Evolutionary conservation across 345 rosid genomes (phyloP), one percentile per base, ranked within the genome.

Genomic region (Camelina laxa): DNA sequence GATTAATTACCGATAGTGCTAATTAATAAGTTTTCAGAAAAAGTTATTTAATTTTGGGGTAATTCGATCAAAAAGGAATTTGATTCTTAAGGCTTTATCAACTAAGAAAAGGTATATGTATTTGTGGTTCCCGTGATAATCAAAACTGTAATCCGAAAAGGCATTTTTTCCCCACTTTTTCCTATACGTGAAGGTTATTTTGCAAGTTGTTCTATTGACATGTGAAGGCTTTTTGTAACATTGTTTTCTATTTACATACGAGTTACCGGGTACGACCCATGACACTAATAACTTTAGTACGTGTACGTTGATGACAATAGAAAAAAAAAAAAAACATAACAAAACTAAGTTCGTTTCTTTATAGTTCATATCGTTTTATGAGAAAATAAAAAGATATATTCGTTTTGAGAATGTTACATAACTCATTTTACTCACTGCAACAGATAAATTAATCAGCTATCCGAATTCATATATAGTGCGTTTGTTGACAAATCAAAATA

Each of bases 401-500:
- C 65, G 58, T 64, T 56, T 60, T 42, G n/a, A 15, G 73, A 67
- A 50, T 49, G n/a, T 21, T 14, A 49, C 44, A n/a, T 4, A 53
- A 27, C 16, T 54, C 22, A 45, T 49, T n/a, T n/a, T 57, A 45
- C 30, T 27, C 48, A 54, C 9, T 21, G 35, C 13, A 53, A 8
- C 21, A 63, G 42, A 53, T 51, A 62, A n/a, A 11, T 2, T 21
- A 36, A 48, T 62, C 53, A 27, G 21, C 2, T 44, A 31, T 33
- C 65, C 20, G 9, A 73, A 33, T 11, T 30, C 36, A 33, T 27
- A 27, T 27, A 1, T 48, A 42, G 51, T 60, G 65, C 64, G 60
- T 42, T 68, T 68, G 69, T 75, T 60, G 66, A 51, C 50, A 75
- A 48, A 51, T 20, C 22, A 16, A 69, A 51, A 49, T 22, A 13